Percentiles rank a stretch among this genome's conserved stretches.
These are phyloP conservation scores for Aspergillus niger DNA, from an alignment of 2,329 filamentous ascomycete species.

Conservation along the genomic window DNA sequence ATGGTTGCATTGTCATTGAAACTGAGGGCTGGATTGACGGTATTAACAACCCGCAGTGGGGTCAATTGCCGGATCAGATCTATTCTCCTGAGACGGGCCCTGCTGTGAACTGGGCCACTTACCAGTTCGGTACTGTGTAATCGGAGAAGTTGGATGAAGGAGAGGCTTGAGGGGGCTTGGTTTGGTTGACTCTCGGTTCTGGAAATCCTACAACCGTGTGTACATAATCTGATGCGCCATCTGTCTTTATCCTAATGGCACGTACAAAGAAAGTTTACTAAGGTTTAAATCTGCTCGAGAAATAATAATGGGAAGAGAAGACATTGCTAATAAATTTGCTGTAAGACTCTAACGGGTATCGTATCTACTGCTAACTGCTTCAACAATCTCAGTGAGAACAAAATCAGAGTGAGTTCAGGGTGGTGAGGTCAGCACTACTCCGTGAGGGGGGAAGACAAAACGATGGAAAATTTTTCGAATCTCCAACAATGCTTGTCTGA, in stretches of 20 bases:
- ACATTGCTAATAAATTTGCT: background rate
- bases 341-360: constrained; percentile 17
- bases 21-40: constrained; percentile 92
- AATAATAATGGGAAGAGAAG: background rate
- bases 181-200: background rate
- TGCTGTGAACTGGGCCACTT: constrained; percentile 47
- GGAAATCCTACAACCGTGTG: background rate
- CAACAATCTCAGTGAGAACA: background rate
- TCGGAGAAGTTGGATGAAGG: background rate
- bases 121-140: constrained; percentile 47
- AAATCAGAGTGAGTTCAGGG: background rate
- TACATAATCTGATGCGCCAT: constrained; percentile 4
- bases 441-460: too few relatives aligned
- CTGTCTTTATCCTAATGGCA: background rate
- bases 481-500: background rate
- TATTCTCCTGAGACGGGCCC: constrained; percentile 44
- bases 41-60: constrained; percentile 91
- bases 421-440: background rate
- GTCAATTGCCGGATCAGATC: constrained; percentile 54
- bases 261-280: background rate
- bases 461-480: background rate
- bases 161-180: background rate
- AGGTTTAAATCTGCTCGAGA: background rate
- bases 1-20: constrained; percentile 87
- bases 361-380: constrained; percentile 13